These are phyloP conservation scores for Stephanodiscus triporus DNA, from an alignment of 108 stramenopile species.

Conservation along the genomic window DNA sequence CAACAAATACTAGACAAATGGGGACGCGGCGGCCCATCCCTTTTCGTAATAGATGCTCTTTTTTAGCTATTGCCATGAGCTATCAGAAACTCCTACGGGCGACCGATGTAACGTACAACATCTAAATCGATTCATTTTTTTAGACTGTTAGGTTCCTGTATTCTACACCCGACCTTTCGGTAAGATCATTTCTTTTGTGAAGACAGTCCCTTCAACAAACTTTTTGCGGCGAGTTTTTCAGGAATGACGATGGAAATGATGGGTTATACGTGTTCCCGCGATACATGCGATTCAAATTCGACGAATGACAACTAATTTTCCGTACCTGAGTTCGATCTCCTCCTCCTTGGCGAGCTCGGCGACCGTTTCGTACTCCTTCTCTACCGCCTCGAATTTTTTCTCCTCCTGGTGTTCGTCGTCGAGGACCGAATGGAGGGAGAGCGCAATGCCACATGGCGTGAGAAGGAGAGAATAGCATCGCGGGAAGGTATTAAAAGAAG, in stretches of 20 bases:
- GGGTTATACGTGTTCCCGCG: too few species aligned
- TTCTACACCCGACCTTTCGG: too few species aligned
- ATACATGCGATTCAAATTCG: too few species aligned
- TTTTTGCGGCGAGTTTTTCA: not conserved
- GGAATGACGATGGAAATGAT: not conserved
- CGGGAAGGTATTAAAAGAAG: too few species aligned
- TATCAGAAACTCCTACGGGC: too few species aligned
- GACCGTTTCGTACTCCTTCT: conserved; percentile 52
- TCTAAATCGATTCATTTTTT: too few species aligned
- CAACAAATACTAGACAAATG: not conserved
- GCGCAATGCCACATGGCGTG: not conserved
- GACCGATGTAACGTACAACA: too few species aligned
- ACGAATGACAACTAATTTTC: too few species aligned
- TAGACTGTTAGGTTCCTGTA: too few species aligned
- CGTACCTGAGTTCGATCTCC: conserved; percentile 36
- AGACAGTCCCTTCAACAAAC: conserved; percentile 18
- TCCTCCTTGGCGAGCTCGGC: conserved; percentile 49
- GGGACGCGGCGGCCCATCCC: too few species aligned
- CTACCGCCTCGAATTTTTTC: conserved; percentile 42
- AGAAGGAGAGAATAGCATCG: not conserved
- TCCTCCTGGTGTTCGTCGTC: conserved; percentile 35
- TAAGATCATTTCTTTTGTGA: not conserved
- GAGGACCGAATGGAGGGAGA: not conserved
- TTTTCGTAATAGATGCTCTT: too few species aligned
- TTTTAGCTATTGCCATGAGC: too few species aligned